A percentile compares a stretch with the other conserved stretches of the same genome.
Conservation (phyloP, 2,329 filamentous ascomycete species). For the Neofusicoccum sp. region DNA sequence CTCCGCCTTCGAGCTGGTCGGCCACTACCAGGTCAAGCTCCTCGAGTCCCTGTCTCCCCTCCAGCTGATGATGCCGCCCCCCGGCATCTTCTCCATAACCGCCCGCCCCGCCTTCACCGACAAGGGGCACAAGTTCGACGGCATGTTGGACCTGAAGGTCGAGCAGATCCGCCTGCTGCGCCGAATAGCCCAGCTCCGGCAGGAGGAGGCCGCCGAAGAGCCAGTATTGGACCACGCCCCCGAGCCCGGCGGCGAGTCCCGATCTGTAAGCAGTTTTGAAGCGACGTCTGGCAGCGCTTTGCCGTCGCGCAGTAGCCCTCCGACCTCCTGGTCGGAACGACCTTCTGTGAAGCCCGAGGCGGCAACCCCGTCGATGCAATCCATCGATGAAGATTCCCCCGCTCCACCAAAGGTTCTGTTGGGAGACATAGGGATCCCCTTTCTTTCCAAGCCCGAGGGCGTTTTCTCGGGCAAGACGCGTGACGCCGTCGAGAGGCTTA, state of each 20-base stretch:
- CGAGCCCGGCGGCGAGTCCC: not conserved
- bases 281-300: not conserved
- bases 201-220: not conserved
- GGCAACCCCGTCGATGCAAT: too few species aligned
- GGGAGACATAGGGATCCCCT: not conserved
- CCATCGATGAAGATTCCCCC: too few species aligned
- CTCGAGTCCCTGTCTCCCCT: not conserved
- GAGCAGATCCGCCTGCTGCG: not conserved
- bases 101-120: not conserved
- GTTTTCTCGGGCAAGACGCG: not conserved
- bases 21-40: conserved; percentile 5
- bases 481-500: not conserved
- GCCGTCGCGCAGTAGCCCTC: not conserved
- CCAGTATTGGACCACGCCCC: not conserved
- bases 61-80: conserved; percentile 8
- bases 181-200: not conserved
- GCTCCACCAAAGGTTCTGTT: not conserved
- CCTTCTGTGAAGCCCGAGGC: not conserved
- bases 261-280: not conserved
- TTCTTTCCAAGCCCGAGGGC: not conserved
- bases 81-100: conserved; percentile 6
- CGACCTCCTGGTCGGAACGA: not conserved
- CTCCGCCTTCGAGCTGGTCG: conserved; percentile 7
- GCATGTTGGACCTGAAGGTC: conserved; percentile 7
- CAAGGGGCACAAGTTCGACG: not conserved